Evolutionary conservation across 139 green algal species (phyloP).

Genomic region (Chlamydomonas sp.): DNA sequence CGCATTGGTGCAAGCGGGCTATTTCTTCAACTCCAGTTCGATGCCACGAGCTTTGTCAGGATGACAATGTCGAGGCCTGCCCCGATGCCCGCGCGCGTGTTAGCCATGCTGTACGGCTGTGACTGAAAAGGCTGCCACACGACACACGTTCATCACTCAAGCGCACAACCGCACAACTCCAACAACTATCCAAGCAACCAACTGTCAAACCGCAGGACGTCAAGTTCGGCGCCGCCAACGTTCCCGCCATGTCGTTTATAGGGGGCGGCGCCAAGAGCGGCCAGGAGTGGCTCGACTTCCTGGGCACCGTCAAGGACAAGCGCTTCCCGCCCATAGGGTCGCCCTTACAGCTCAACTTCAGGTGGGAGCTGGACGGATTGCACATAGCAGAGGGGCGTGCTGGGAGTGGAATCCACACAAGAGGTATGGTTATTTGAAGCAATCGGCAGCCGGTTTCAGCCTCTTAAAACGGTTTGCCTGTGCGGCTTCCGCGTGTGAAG

Average conservation of each 20-base stretch:
- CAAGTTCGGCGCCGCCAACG: constrained; percentile 85
- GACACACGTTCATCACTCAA: not conserved
- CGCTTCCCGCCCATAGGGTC: constrained; percentile 62
- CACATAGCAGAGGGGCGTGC: too few species aligned
- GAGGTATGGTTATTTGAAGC: too few species aligned
- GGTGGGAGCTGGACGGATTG: constrained; percentile 1
- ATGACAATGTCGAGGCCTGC: too few species aligned
- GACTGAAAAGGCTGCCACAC: not conserved
- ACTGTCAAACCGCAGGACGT: constrained; percentile 66
- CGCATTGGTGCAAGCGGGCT: too few species aligned
- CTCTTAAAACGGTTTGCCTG: too few species aligned
- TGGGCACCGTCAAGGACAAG: constrained; percentile 85
- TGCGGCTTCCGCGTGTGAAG: too few species aligned
- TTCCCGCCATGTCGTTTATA: constrained; percentile 88
- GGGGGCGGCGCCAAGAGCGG: constrained; percentile 80
- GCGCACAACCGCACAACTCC: not conserved
- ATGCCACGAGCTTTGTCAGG: too few species aligned
- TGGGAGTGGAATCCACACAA: too few species aligned
- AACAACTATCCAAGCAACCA: not conserved
- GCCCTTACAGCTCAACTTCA: constrained; percentile 84
- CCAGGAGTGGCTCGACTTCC: constrained; percentile 81
- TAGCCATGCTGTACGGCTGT: too few species aligned
- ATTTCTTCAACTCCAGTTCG: too few species aligned
- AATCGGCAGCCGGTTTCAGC: too few species aligned
- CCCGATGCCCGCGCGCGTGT: too few species aligned